Base-by-base conservation (phyloP, 2,329 filamentous ascomycete genomes). In the Akanthomyces dipterigenus region DNA sequence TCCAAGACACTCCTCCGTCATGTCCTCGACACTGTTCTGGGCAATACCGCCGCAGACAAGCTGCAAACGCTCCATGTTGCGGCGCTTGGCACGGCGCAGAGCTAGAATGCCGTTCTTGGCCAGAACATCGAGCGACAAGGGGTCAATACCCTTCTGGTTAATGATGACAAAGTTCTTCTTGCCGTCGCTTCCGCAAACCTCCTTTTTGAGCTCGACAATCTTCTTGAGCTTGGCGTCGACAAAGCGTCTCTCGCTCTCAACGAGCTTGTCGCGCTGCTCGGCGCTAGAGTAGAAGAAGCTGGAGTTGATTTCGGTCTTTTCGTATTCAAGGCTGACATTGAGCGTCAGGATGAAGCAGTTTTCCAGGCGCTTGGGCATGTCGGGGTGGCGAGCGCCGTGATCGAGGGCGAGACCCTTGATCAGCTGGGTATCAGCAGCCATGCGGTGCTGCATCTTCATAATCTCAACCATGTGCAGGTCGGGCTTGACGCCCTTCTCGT, bases 381-480 rank as follows among this genome's bases (percentile, higher is more conserved):
- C 95, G 3, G 95, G 95, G 77, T 99, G 95, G 71, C 95, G 86
- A 14, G 95, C 93, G 67, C 95, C 95, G 75, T 99, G 95, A 71
- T 99, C 95, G 64, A 99, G 80, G 11, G 91, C 95, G 62, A 99
- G 82, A 63, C 95, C 95, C 66, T 90, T 87, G 75, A 99, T 97
- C 63, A 99, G 86, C 76, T 96, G 92, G 62, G 95, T 99, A 76
- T 99, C 95, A 36, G 95, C 91, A 63, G 93, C 93, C 57, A 91
- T 92, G 68, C 93, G 90, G 80, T 99, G 95, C 80, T 99, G 95
- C 93, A 99, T 98, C 75, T 96, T 98, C 95, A 99, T 99, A 70
- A 99, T 98, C 78, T 99, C 95, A 67, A 99, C 84, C 95, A 99
- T 99, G 81, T 98, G 93, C 71, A 99, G 78, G 77, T 99, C 95